A percentile compares a stretch with the other conserved stretches of the same genome.
Conservation (phyloP, 2,329 filamentous ascomycete genomes). For the Colletotrichum liriopes region DNA sequence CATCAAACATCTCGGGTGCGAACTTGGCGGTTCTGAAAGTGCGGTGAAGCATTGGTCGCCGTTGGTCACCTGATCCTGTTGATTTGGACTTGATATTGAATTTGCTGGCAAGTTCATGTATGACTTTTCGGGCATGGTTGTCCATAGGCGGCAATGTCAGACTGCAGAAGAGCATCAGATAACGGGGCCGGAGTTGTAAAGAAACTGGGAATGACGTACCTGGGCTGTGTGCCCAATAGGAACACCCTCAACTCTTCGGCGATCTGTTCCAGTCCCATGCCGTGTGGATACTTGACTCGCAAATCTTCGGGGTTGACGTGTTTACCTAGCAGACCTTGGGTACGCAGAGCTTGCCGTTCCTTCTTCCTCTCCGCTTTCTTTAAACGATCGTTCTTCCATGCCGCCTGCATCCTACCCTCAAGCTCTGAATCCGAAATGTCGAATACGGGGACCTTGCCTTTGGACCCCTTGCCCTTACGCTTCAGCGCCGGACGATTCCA, state of each 20-base stretch:
- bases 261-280: slow-evolving; percentile 80
- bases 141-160: slow-evolving; percentile 88
- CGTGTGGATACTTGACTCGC: slow-evolving; percentile 79
- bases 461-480: slow-evolving; percentile 73
- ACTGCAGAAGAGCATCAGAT: slow-evolving; percentile 57
- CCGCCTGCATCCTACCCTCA: slow-evolving; percentile 69
- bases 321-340: slow-evolving; percentile 76
- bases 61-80: slow-evolving; percentile 78
- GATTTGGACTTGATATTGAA: slow-evolving; percentile 90
- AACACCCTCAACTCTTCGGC: slow-evolving; percentile 82
- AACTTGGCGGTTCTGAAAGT: slow-evolving; percentile 77
- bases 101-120: slow-evolving; percentile 84
- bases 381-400: slow-evolving; percentile 78
- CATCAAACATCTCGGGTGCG: slow-evolving; percentile 69
- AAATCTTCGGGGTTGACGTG: slow-evolving; percentile 71
- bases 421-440: slow-evolving; percentile 78
- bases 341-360: slow-evolving; percentile 78
- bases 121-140: slow-evolving; percentile 79
- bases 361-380: slow-evolving; percentile 81
- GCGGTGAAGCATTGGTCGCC: slow-evolving; percentile 85
- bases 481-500: slow-evolving; percentile 79
- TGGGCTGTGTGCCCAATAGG: slow-evolving; percentile 66
- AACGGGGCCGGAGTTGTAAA: neutral
- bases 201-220: slow-evolving; percentile 7
- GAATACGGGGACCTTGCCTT: slow-evolving; percentile 66